Conservation (phyloP, 805 yeast genomes). For the Wickerhamomyces queroliae region DNA sequence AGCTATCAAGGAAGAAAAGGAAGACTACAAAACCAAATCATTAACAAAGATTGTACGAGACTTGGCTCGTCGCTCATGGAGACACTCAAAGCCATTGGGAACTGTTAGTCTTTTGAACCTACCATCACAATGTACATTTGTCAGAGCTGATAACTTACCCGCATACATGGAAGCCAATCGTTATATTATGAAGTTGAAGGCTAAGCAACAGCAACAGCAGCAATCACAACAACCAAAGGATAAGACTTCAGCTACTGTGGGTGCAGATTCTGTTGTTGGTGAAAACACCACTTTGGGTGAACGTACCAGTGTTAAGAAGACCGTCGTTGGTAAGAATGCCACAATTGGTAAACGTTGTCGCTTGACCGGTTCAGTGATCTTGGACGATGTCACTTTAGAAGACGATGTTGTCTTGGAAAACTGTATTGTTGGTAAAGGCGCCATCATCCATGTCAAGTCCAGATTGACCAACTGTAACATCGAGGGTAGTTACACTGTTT, state of each 20-base stretch:
- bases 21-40: slow-evolving; percentile 32
- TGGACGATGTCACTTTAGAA: slow-evolving; percentile 65
- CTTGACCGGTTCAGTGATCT: slow-evolving; percentile 77
- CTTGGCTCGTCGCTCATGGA: slow-evolving; percentile 89
- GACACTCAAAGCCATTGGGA: slow-evolving; percentile 52
- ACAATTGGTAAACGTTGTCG: slow-evolving; percentile 81
- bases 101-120: slow-evolving; percentile 65
- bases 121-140: slow-evolving; percentile 64
- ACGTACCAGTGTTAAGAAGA: slow-evolving; percentile 77
- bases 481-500: slow-evolving; percentile 72
- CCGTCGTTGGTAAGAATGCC: slow-evolving; percentile 74
- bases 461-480: slow-evolving; percentile 77
- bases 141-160: slow-evolving; percentile 72
- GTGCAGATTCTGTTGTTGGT: slow-evolving; percentile 83
- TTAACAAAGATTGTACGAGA: slow-evolving; percentile 73
- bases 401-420: slow-evolving; percentile 78
- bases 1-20: slow-evolving; percentile 36
- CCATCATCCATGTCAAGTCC: slow-evolving; percentile 56
- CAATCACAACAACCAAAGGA: slow-evolving; percentile 32
- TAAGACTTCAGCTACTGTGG: slow-evolving; percentile 65
- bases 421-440: slow-evolving; percentile 74
- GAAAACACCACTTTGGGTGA: slow-evolving; percentile 65
- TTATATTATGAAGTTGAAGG: slow-evolving; percentile 60
- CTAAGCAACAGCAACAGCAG: slow-evolving; percentile 27
- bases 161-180: slow-evolving; percentile 91